Percentiles rank a stretch among this genome's conserved stretches.
Conservation (phyloP, 257 asterid species). For the Solanum neorickii region DNA sequence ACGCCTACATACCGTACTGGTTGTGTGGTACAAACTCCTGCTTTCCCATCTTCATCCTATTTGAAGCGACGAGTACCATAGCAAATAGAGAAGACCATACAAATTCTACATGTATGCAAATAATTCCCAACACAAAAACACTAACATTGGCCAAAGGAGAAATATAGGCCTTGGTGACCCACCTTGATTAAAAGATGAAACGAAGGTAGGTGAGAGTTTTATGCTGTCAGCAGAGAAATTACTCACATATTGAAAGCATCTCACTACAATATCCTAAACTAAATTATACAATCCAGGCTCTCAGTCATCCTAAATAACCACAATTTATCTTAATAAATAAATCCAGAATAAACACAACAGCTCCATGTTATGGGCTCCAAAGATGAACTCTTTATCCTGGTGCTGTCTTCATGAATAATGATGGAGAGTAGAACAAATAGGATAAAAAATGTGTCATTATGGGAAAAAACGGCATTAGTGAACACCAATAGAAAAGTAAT, state of each 20-base stretch:
- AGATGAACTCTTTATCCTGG: not conserved
- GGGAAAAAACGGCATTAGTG: not conserved
- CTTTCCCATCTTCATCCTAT: conserved; percentile 4
- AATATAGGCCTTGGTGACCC: not conserved
- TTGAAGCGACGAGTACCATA: conserved; percentile 1
- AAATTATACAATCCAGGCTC: not conserved
- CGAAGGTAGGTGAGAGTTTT: not conserved
- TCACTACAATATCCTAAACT: not conserved
- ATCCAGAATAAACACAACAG: not conserved
- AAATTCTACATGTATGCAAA: not conserved
- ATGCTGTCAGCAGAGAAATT: not conserved
- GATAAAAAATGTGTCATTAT: not conserved
- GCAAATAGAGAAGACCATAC: not conserved
- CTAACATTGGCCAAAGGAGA: not conserved
- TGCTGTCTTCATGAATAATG: not conserved
- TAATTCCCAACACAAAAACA: not conserved
- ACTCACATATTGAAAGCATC: not conserved
- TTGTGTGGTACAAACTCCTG: conserved; percentile 4
- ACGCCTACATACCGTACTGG: not conserved
- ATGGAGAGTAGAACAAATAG: not conserved
- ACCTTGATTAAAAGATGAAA: too few relatives aligned
- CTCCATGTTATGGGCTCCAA: not conserved
- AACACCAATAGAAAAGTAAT: not conserved
- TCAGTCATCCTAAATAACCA: not conserved
- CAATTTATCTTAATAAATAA: not conserved